A percentile compares a stretch with the other conserved stretches of the same genome.
Evolutionary conservation across 306 rosid genomes (phyloP).

Genomic region (Casuarina equisetifolia): DNA sequence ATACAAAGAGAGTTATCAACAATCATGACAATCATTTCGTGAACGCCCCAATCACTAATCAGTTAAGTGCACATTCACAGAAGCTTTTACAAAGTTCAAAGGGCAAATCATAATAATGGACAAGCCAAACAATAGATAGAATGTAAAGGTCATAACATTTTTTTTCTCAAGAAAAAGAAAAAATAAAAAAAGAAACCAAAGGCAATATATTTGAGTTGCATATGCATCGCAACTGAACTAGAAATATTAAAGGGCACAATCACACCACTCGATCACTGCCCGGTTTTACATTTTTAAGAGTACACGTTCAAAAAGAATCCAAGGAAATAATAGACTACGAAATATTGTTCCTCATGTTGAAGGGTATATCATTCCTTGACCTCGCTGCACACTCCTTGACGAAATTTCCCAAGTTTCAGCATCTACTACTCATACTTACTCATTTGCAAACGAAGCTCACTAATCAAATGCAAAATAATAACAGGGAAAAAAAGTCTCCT

Average conservation of each 20-base stretch:
- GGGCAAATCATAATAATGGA: neutral
- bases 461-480: neutral
- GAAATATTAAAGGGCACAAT: neutral
- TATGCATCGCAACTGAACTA: neutral
- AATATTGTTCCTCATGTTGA: neutral
- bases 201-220: neutral
- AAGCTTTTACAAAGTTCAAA: constrained; percentile 6
- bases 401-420: neutral
- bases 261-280: neutral
- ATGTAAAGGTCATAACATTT: neutral
- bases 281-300: neutral
- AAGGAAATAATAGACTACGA: neutral
- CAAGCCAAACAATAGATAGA: neutral
- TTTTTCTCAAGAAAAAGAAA: no score
- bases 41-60: neutral
- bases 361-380: neutral
- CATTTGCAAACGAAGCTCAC: neutral
- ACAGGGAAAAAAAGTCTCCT: constrained; percentile 11
- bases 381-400: neutral
- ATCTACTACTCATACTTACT: neutral
- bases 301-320: neutral
- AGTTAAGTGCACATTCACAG: neutral
- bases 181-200: neutral
- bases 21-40: neutral
- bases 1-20: neutral